Evolutionary conservation across 306 rosid genomes (phyloP).

Genomic region (Fagus sylvatica): DNA sequence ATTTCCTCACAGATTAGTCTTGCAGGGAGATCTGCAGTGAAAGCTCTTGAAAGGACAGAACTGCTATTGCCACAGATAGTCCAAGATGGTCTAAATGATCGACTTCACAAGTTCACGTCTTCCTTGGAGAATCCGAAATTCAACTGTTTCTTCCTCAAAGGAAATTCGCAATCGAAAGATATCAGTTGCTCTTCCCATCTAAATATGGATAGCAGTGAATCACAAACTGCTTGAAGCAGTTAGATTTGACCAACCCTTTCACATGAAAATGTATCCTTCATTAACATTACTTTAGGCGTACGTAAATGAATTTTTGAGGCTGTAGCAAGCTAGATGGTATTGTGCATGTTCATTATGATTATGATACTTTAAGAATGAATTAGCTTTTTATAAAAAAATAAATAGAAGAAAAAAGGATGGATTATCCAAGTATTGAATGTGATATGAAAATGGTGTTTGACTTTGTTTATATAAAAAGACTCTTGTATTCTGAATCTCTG

Average conservation of each 20-base stretch:
- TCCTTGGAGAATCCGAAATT: constrained; percentile 19
- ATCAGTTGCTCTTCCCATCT: not conserved
- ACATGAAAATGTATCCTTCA: not conserved
- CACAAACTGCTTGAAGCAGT: constrained; percentile 2
- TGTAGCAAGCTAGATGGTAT: not conserved
- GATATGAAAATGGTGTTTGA: no score
- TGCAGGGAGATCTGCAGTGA: constrained; percentile 37
- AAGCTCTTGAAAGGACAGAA: constrained; percentile 45
- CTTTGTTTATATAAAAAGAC: no score
- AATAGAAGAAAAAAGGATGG: no score
- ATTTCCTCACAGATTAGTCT: constrained; percentile 25
- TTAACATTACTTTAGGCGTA: not conserved
- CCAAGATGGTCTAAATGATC: constrained; percentile 32
- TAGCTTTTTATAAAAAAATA: no score
- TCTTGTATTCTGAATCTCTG: no score
- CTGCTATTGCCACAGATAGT: constrained; percentile 34
- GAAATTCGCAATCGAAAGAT: constrained; percentile 16
- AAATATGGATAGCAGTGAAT: constrained; percentile 15
- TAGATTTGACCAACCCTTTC: not conserved
- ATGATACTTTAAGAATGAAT: no score
- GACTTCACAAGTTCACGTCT: constrained; percentile 29
- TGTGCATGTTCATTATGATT: no score
- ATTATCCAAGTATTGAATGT: no score
- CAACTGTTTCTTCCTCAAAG: constrained; percentile 17
- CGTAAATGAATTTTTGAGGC: not conserved